Evolutionary conservation across 2,329 filamentous ascomycete genomes (phyloP), one percentile per base, ranked within the genome.

Genomic region (Cryphonectria carpinicola): DNA sequence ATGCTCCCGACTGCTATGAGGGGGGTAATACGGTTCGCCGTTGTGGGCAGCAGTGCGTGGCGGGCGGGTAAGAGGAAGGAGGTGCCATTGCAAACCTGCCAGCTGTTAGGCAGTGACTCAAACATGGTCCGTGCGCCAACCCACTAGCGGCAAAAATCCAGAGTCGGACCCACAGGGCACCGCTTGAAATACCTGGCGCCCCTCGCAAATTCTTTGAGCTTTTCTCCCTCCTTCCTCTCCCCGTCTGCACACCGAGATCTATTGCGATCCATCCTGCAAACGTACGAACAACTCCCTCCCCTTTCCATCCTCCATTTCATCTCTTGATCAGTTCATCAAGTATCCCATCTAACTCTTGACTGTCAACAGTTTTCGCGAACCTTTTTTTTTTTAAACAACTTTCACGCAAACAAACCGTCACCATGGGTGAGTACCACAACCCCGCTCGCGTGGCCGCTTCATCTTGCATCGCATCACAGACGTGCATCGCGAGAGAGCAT

Each of bases 261-360:
- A 68, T 64, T 68, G 71, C 71, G 71, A 72, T 72, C 71, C 71
- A 72, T 72, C 69, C 71, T 72, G 71, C 71, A 72, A 72, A 72
- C 71, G 67, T 70, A 70, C 28, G 71, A 35, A n/a, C 8, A n/a
- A 6, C 35, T 39, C 43, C 19, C 35, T 58, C 54, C 56, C 54
- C 39, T 46, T 37, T 58, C 52, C 43, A 61, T 52, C 28, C n/a
- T 22, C 41, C 64, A n/a, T 4, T 28, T 2, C 22, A 17, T 46
- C 25, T 32, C 35, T 62, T 8, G 49, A 72, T 70, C 49, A 49
- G 63, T 28, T 19, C 2, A 39, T 62, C 28, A 43, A 70, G n/a
- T 69, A 58, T 32, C 22, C 37, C 62, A 54, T 71, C 71, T 72
- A 63, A 72, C 68, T 32, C 22, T 56, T 37, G 49, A 8, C 14